A percentile compares a stretch with the other conserved stretches of the same genome.
Evolutionary conservation across 2,329 filamentous ascomycete genomes (phyloP).

Genomic region (Chrysoporthe austroafricana): DNA sequence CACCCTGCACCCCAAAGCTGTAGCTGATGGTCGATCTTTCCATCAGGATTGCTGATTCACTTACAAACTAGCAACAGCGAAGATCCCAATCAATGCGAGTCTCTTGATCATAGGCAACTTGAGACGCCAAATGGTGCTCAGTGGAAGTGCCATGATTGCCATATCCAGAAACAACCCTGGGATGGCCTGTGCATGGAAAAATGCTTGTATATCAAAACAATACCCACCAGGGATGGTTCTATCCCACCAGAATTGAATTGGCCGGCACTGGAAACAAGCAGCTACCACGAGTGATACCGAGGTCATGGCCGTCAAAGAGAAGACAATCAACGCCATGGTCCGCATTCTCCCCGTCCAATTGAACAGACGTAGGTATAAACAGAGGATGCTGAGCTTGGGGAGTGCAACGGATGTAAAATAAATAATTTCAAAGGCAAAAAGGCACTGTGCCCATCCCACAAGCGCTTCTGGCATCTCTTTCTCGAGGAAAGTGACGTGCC

Average conservation of each 20-base stretch:
- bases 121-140: constrained; percentile 36
- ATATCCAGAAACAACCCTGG: constrained; percentile 35
- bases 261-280: constrained; percentile 41
- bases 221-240: constrained; percentile 43
- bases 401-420: constrained; percentile 37
- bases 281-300: constrained; percentile 33
- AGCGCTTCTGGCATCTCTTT: constrained; percentile 28
- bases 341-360: constrained; percentile 34
- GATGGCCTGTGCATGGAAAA: constrained; percentile 35
- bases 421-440: constrained; percentile 36
- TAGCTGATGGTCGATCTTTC: no score
- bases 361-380: constrained; percentile 38
- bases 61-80: constrained; percentile 36
- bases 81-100: constrained; percentile 35
- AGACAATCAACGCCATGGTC: constrained; percentile 27
- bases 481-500: constrained; percentile 31
- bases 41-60: constrained; percentile 3
- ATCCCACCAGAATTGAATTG: constrained; percentile 50
- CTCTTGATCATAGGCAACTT: constrained; percentile 34
- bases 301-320: constrained; percentile 31
- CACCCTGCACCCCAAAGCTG: no score
- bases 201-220: constrained; percentile 39
- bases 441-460: constrained; percentile 33
- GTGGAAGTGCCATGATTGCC: constrained; percentile 35
- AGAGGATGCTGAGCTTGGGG: constrained; percentile 38